Base-by-base conservation (phyloP, 805 yeast genomes). In the Babjeviella inositovora region DNA sequence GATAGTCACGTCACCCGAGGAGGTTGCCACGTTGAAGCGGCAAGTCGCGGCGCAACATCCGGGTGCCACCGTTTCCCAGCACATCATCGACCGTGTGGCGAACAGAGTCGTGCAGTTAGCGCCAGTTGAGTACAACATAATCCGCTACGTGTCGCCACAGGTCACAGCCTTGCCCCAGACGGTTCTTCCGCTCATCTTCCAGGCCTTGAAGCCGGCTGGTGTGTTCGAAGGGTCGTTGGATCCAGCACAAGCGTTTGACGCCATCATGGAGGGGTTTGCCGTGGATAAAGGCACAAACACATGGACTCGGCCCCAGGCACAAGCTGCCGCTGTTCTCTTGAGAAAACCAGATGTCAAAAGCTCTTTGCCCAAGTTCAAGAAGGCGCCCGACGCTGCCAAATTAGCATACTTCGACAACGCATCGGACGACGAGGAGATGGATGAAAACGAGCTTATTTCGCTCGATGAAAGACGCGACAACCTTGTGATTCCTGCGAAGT, bases 241-340 rank as follows among this genome's bases (percentile, higher is more conserved):
- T 4, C 32, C 33, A 5, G 61, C 56, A 29, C 69, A 52, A 31
- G 53, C 50, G 22, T 41, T 80, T 25, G 75, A 72, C 34, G 85
- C 71, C 13, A 52, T 77, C 24, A 57, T 72, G 55, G 57, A 61
- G 15, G 87, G 85, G 0, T 73, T 77, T 31, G 47, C 65, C n/a
- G 48, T 57, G 5, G 36, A 31, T 9, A 43, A 41, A 13, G 50
- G 41, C 14, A 57, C 50, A 13, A 47, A 56, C 13, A 37, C 35
- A 19, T 77, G 85, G 84, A 33, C 50, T 8, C 71, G 63, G 39
- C 75, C 77, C 5, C 51, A 45, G 14, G 43, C 49, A 4, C 42
- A 41, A 11, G 30, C 40, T 15, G 31, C 37, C 17, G 23, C 48
- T 21, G 47, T 48, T 15, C 51, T 45, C 13, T 52, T 49, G 30